phyloP scores from a whole-genome alignment of 2,329 filamentous ascomycete species.

The Xylaria sp. region DNA sequence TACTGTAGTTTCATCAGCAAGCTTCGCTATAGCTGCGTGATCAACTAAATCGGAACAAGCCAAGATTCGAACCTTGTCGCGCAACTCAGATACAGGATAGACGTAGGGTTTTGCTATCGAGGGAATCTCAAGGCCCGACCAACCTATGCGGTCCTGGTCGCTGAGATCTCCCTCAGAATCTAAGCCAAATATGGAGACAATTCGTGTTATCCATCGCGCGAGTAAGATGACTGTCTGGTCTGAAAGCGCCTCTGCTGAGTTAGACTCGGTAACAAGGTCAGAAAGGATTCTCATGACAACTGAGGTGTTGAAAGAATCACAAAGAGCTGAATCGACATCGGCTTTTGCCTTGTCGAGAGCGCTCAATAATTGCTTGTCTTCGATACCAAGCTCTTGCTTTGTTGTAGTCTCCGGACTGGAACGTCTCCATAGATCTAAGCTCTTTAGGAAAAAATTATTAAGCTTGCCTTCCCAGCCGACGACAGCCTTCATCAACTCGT shows the following conservation, averaged over 20 bases:
- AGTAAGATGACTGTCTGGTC: conserved; percentile 30
- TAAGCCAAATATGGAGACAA: conserved; percentile 32
- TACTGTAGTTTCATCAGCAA: conserved; percentile 14
- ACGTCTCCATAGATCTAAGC: conserved; percentile 17
- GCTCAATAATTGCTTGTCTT: conserved; percentile 28
- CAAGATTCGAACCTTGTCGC: conserved; percentile 34
- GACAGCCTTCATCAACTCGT: conserved; percentile 29
- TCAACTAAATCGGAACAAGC: conserved; percentile 25
- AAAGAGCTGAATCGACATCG: conserved; percentile 29
- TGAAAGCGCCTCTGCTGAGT: conserved; percentile 29
- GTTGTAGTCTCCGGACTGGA: conserved; percentile 15
- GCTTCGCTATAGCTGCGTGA: conserved; percentile 25
- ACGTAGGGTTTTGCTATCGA: conserved; percentile 28
- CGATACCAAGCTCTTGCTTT: conserved; percentile 21
- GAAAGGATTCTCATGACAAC: conserved; percentile 33
- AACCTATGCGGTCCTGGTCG: conserved; percentile 25
- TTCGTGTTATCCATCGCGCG: conserved; percentile 31
- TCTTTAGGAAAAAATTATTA: conserved; percentile 35
- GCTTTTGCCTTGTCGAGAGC: conserved; percentile 28
- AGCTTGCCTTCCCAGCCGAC: conserved; percentile 32
- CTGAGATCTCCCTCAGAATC: conserved; percentile 26
- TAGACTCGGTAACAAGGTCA: conserved; percentile 30
- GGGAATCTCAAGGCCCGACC: conserved; percentile 31
- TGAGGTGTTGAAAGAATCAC: conserved; percentile 35
- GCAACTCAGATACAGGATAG: conserved; percentile 33